phyloP scores from a whole-genome alignment of 345 rosid genomes.

The Eutrema yunnanense region DNA sequence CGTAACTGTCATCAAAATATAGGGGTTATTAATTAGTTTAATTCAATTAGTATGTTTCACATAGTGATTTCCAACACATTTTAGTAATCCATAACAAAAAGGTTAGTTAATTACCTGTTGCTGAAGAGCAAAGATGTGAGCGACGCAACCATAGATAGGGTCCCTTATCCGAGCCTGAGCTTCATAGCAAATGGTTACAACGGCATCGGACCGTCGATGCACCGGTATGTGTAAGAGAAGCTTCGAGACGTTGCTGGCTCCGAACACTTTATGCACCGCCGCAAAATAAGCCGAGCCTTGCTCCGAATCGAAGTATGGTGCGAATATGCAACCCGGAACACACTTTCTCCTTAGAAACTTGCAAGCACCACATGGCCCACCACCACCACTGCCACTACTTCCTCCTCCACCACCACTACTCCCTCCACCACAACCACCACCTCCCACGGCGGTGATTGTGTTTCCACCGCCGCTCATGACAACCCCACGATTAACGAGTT shows the following conservation, averaged over 20 bases:
- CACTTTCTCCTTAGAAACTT: conserved; percentile 82
- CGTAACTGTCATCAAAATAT: conserved; percentile 20
- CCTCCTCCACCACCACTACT: conserved; percentile 16
- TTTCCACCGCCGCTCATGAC: conserved; percentile 51
- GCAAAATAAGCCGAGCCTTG: conserved; percentile 86
- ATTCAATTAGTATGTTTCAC: conserved; percentile 3
- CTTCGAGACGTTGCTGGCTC: conserved; percentile 93
- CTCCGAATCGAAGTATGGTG: conserved; percentile 82
- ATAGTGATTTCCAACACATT: conserved; percentile 17
- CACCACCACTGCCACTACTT: conserved; percentile 26
- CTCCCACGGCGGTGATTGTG: conserved; percentile 41
- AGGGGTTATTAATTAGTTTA: not conserved
- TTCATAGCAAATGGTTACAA: conserved; percentile 70
- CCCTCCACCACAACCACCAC: conserved; percentile 27
- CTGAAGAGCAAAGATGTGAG: conserved; percentile 76
- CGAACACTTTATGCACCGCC: conserved; percentile 80
- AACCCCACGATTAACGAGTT: not conserved
- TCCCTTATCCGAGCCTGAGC: conserved; percentile 74
- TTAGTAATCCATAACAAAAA: not conserved
- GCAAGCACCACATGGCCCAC: conserved; percentile 90
- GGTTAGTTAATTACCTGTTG: conserved; percentile 46
- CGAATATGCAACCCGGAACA: conserved; percentile 71
- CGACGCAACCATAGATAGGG: conserved; percentile 84
- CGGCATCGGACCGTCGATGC: conserved; percentile 65
- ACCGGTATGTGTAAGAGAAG: conserved; percentile 61